Evolutionary conservation across 371 early-diverging fungal genomes (phyloP).

Genomic region (Smittium culicis): DNA sequence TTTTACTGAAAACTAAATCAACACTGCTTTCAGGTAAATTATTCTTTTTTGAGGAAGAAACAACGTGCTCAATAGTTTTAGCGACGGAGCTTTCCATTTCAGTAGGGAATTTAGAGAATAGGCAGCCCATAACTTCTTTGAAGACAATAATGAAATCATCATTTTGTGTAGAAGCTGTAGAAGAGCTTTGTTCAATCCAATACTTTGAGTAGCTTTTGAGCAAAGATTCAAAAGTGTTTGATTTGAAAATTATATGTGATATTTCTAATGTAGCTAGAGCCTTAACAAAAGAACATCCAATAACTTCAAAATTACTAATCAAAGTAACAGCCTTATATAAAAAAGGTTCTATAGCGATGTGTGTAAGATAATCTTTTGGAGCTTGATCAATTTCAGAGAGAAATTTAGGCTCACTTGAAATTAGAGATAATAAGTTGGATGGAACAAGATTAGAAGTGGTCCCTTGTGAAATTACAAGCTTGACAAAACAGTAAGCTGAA

Average conservation of each 20-base stretch:
- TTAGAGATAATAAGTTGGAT: neutral
- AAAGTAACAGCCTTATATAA: neutral
- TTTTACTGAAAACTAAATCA: neutral
- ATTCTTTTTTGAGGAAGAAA: neutral
- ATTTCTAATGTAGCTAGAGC: neutral
- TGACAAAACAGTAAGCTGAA: neutral
- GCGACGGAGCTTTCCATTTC: neutral
- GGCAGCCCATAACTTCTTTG: neutral
- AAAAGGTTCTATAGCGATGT: neutral
- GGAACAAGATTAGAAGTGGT: neutral
- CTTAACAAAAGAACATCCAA: neutral
- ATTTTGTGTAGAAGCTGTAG: neutral
- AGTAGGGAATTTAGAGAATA: neutral
- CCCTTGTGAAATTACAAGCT: neutral
- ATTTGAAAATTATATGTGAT: neutral
- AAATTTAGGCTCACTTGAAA: neutral
- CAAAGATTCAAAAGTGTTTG: neutral
- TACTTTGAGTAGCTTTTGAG: neutral
- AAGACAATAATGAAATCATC: neutral
- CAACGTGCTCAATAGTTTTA: conserved; percentile 2
- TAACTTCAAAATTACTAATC: neutral
- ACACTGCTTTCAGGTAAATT: neutral
- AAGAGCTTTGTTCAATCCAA: neutral
- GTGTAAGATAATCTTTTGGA: neutral
- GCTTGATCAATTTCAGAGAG: neutral